Evolutionary conservation across 2,329 filamentous ascomycete genomes (phyloP).

Genomic region (Aureobasidium sp.): DNA sequence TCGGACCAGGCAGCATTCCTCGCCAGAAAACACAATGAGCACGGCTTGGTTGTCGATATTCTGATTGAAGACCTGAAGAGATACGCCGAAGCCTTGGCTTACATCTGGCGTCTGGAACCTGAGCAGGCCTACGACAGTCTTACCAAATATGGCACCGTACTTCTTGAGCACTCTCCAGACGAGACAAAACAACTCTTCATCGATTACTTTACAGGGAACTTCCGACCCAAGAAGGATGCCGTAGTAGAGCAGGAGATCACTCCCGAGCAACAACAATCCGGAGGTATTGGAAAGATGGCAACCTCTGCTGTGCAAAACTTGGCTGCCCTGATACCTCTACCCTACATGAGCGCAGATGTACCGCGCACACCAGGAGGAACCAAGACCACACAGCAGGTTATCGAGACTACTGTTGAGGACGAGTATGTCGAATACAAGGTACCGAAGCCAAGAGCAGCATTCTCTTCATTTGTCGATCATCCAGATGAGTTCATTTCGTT

Average conservation of each 20-base stretch:
- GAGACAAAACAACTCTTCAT: conserved; percentile 83
- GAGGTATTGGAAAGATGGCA: conserved; percentile 38
- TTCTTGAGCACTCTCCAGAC: conserved; percentile 76
- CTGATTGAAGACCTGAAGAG: conserved; percentile 90
- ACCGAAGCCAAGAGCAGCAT: conserved; percentile 78
- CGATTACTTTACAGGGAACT: conserved; percentile 86
- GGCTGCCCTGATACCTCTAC: conserved; percentile 71
- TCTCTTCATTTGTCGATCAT: conserved; percentile 94
- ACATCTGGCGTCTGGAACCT: conserved; percentile 81
- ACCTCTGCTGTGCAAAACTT: conserved; percentile 78
- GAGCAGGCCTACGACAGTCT: conserved; percentile 76
- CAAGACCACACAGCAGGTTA: conserved; percentile 46
- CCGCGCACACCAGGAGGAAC: conserved; percentile 43
- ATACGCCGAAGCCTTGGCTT: conserved; percentile 79
- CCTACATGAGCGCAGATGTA: conserved; percentile 66
- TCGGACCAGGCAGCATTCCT: conserved; percentile 94
- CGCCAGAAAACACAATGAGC: conserved; percentile 87
- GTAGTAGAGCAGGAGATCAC: conserved; percentile 41
- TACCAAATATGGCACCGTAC: conserved; percentile 88
- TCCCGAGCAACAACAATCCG: conserved; percentile 33
- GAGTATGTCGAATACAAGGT: conserved; percentile 57
- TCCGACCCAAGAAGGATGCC: conserved; percentile 60
- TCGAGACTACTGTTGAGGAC: conserved; percentile 45
- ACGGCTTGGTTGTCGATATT: conserved; percentile 89
- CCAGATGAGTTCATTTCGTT: conserved; percentile 86